A percentile compares a stretch with the other conserved stretches of the same genome.
These are phyloP conservation scores for Lactarius indigo DNA, from an alignment of 768 basidiomycete genomes.

Conservation along the genomic window DNA sequence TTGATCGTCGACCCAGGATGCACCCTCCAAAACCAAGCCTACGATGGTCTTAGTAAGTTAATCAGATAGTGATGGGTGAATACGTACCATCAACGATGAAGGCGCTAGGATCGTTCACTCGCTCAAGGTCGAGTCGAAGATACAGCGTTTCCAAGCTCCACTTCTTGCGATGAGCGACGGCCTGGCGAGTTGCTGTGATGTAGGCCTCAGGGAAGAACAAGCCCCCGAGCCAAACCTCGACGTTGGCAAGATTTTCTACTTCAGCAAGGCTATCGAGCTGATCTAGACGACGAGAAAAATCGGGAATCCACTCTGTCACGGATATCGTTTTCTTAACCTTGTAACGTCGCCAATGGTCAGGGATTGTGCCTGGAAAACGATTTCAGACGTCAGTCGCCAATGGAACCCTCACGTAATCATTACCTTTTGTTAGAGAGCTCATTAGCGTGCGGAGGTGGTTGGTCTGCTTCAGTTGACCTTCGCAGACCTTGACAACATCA, in stretches of 20 bases:
- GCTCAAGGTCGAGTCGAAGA: slow-evolving; percentile 77
- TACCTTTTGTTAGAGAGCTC: slow-evolving; percentile 87
- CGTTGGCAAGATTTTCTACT: slow-evolving; percentile 58
- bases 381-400: slow-evolving; percentile 22
- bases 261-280: slow-evolving; percentile 75
- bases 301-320: slow-evolving; percentile 80
- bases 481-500: slow-evolving; percentile 80
- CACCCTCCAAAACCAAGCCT: slow-evolving; percentile 89
- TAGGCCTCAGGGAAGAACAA: slow-evolving; percentile 97
- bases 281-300: slow-evolving; percentile 73
- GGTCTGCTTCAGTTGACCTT: slow-evolving; percentile 88
- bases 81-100: slow-evolving; percentile 85
- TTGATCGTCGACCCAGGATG: slow-evolving; percentile 63
- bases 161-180: slow-evolving; percentile 88
- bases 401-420: slow-evolving; percentile 19
- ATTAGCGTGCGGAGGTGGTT: slow-evolving; percentile 92
- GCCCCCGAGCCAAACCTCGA: slow-evolving; percentile 90
- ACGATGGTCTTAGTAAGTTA: slow-evolving; percentile 19
- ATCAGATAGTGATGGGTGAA: neutral
- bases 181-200: slow-evolving; percentile 91
- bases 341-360: slow-evolving; percentile 84
- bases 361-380: slow-evolving; percentile 67
- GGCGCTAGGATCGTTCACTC: slow-evolving; percentile 69
- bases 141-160: slow-evolving; percentile 90
- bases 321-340: slow-evolving; percentile 81